Conservation (phyloP, 345 rosid genomes). For the Populus euphratica region DNA sequence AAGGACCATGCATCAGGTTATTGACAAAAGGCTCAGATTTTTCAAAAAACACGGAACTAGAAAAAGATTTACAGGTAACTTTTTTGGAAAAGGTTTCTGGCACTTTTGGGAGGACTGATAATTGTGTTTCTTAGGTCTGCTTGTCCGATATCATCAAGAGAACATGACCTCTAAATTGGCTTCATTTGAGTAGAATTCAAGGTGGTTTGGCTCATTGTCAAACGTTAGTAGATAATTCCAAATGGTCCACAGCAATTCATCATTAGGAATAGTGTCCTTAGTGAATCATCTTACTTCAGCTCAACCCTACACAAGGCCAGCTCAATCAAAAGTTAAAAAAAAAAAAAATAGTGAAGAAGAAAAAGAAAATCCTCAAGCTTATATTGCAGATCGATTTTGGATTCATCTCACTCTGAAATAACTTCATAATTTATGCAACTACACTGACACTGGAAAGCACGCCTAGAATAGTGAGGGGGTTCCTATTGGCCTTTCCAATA, state of each 20-base stretch:
- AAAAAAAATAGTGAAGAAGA: background rate
- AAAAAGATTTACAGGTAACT: constrained; percentile 11
- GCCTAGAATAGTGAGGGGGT: background rate
- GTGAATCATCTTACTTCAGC: background rate
- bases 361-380: background rate
- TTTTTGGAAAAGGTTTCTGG: constrained; percentile 15
- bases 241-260: background rate
- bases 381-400: background rate
- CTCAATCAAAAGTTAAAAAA: background rate
- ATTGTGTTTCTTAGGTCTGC: background rate
- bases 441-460: background rate
- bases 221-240: background rate
- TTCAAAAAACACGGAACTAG: background rate
- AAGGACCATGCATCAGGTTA: no score
- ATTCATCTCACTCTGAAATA: constrained; percentile 3
- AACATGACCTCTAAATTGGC: background rate
- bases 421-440: constrained; percentile 8
- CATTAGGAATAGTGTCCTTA: background rate
- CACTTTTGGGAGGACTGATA: constrained; percentile 3
- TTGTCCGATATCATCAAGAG: background rate
- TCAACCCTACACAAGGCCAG: background rate
- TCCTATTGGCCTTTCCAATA: background rate
- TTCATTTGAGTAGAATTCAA: background rate
- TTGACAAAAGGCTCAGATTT: background rate
- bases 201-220: constrained; percentile 3